Conservation (phyloP, 169 alveolate species). For the Ophryocystis elektroscirrha region DNA sequence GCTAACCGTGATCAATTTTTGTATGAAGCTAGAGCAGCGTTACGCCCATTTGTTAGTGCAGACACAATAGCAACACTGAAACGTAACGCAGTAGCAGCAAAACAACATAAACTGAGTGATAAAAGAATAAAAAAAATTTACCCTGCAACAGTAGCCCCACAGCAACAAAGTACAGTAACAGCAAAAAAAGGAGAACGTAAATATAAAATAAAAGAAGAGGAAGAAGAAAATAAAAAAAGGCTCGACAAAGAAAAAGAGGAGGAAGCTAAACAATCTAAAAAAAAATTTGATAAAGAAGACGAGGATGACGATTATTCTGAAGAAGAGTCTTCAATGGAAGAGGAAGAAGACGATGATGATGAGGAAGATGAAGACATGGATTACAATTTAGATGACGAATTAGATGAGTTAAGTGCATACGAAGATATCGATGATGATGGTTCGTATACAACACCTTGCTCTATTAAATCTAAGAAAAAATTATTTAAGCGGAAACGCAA, state of each 20-base stretch:
- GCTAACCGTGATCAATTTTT: constrained; percentile 44
- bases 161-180: too few relatives aligned
- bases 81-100: too few relatives aligned
- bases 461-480: too few relatives aligned
- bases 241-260: not conserved
- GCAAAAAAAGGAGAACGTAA: constrained; percentile 4
- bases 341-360: constrained; percentile 6
- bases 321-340: not conserved
- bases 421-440: constrained; percentile 35
- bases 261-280: not conserved
- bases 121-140: too few relatives aligned
- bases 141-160: too few relatives aligned
- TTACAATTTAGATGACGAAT: constrained; percentile 23
- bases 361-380: constrained; percentile 13
- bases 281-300: not conserved
- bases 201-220: not conserved
- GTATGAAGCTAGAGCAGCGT: constrained; percentile 43
- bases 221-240: not conserved
- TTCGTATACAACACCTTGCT: too few relatives aligned
- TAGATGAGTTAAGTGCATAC: constrained; percentile 30
- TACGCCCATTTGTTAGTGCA: constrained; percentile 45
- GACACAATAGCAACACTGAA: constrained; percentile 26
- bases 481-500: too few relatives aligned
- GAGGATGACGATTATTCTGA: constrained; percentile 1
- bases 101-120: too few relatives aligned